Conservation (phyloP, 2,329 filamentous ascomycete genomes). For the Ceratocystis papillata region DNA sequence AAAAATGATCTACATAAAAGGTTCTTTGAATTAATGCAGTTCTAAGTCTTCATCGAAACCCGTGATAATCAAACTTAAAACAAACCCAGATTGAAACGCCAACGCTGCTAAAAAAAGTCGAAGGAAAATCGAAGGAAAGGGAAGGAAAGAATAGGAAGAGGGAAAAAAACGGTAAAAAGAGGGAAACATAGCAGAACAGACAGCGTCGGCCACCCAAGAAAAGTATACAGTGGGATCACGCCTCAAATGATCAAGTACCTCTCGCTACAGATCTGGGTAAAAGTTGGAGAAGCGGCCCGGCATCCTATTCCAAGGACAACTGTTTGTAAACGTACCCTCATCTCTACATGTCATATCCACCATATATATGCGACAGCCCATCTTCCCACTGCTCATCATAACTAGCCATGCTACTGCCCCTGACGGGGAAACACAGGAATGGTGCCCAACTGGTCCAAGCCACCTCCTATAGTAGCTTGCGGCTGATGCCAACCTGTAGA, state of each 20-base stretch:
- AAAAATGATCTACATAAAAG: neutral
- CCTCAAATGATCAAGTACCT: neutral
- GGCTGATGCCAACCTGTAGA: constrained; percentile 79
- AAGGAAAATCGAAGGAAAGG: neutral
- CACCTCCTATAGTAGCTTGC: constrained; percentile 64
- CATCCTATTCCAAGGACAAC: neutral
- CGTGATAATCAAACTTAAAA: constrained; percentile 13
- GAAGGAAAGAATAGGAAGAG: neutral
- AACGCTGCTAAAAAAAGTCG: constrained; percentile 13
- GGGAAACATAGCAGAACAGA: neutral
- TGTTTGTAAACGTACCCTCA: neutral
- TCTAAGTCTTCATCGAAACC: constrained; percentile 13
- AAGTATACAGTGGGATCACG: neutral
- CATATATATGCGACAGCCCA: too few relatives aligned
- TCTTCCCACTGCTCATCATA: constrained; percentile 40
- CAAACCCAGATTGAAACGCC: constrained; percentile 21
- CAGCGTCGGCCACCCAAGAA: constrained; percentile 4
- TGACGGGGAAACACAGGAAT: constrained; percentile 79
- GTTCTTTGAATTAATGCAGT: constrained; percentile 14
- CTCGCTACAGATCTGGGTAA: neutral
- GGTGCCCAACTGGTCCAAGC: constrained; percentile 66
- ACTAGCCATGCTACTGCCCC: constrained; percentile 46
- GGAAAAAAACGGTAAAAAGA: neutral
- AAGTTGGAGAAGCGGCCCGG: too few relatives aligned
- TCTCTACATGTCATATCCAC: neutral